phyloP scores from a whole-genome alignment of 768 basidiomycete genomes.

The Termitomyces heimii region DNA sequence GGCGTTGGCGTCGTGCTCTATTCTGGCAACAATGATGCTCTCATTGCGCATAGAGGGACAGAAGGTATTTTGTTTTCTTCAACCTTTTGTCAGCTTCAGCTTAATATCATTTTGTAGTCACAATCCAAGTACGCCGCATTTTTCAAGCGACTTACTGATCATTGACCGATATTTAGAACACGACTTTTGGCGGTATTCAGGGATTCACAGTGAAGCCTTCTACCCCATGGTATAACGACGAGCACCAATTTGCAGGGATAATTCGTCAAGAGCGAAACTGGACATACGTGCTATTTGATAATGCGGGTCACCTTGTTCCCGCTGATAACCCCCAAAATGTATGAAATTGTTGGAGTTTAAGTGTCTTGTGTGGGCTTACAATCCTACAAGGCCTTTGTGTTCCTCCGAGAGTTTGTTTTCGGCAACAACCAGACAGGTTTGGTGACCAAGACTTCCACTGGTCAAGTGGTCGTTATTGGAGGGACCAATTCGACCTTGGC shows the following conservation, averaged over 20 bases:
- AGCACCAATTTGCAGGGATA: constrained; percentile 56
- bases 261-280: constrained; percentile 72
- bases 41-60: constrained; percentile 56
- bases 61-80: constrained; percentile 38
- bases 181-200: constrained; percentile 72
- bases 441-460: constrained; percentile 28
- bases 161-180: constrained; percentile 41
- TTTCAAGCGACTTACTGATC: not conserved
- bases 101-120: constrained; percentile 36
- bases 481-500: constrained; percentile 46
- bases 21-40: constrained; percentile 66
- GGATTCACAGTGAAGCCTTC: constrained; percentile 67
- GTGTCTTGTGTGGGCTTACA: not conserved
- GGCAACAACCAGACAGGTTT: constrained; percentile 57
- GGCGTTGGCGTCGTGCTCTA: constrained; percentile 50
- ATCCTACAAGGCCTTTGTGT: constrained; percentile 45
- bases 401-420: constrained; percentile 63
- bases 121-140: constrained; percentile 40
- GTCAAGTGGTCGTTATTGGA: constrained; percentile 29
- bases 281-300: constrained; percentile 42
- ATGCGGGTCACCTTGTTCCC: constrained; percentile 38
- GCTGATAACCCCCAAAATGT: constrained; percentile 29
- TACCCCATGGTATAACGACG: constrained; percentile 61
- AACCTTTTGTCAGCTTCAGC: not conserved
- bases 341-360: constrained; percentile 10